Base-by-base conservation (phyloP, 116 monocot genomes). In the Cymodocea nodosa region DNA sequence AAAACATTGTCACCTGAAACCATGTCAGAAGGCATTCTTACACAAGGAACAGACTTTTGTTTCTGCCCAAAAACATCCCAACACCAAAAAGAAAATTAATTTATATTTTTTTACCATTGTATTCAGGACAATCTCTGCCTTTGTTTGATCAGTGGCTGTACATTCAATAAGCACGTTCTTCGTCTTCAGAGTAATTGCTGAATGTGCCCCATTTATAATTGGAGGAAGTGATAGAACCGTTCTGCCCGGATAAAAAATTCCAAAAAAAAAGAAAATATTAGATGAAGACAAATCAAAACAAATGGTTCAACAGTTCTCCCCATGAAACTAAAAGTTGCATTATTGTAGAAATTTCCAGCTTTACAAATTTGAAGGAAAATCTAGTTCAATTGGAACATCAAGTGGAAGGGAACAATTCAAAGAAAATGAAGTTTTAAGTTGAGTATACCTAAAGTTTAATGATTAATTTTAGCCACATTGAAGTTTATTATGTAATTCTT, bases 131-230 rank as follows among this genome's bases (percentile, higher is more conserved):
- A 85, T 82, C 39, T 85, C 85, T 64, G 95, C 91, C 78, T 97
- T 97, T 39, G 95, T 97, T 70, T 87, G 73, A 77, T 97, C 95
- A 57, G 90, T 97, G 11, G 91, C 95, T 62, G 95, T 97, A 64
- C 90, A 90, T 72, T 97, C 95, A 68, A 97, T 85, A 59, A 97
- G 82, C 14, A 97, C 81, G 73, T 97, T 97, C 70, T 80, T 97
- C 59, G 95, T 97, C 50, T 35, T 72, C 65, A 90, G 69, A 25
- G 60, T 81, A 62, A 97, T 85, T 40, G 95, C 90, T 68, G 95
- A 90, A 83, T 88, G 95, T 64, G 87, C 87, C 52, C 91, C 83
- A 85, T 97, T 97, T 68, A 97, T 97, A 50, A 97, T 97, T 55
- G 95, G 95, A 37, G 95, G 95, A 59, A 95, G 77, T 36, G 95